phyloP scores from a whole-genome alignment of 768 basidiomycete genomes.

The Gautieria morchelliformis region DNA sequence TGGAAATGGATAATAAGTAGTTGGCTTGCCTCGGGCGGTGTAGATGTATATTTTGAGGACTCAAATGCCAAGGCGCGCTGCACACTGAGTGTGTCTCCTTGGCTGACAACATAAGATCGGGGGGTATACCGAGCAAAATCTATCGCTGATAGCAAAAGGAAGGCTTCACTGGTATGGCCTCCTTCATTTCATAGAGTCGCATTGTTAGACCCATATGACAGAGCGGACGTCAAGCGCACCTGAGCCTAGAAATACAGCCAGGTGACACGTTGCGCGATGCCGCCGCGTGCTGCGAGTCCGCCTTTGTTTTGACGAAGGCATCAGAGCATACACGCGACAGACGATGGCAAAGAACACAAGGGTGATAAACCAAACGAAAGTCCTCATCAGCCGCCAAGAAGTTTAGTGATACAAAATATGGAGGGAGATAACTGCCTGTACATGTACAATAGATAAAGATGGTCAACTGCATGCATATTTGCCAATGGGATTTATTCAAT shows the following conservation, averaged over 20 bases:
- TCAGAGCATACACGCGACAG: background rate
- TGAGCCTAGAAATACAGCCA: conserved; percentile 91
- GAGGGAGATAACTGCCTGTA: no score
- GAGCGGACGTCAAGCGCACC: conserved; percentile 36
- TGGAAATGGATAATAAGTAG: background rate
- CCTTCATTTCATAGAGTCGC: conserved; percentile 38
- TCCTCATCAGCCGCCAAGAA: no score
- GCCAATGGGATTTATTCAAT: no score
- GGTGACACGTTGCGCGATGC: conserved; percentile 24
- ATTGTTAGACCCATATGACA: background rate
- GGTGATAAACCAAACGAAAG: background rate
- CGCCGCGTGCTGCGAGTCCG: no score
- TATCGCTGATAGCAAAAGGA: conserved; percentile 61
- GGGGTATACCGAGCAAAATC: conserved; percentile 67
- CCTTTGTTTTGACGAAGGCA: background rate
- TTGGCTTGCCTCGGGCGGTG: background rate
- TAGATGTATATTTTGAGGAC: conserved; percentile 20
- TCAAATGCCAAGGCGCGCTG: conserved; percentile 66
- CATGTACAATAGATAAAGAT: no score
- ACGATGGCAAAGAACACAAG: background rate
- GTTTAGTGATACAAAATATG: no score
- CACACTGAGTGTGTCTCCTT: conserved; percentile 73
- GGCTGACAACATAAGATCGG: conserved; percentile 72
- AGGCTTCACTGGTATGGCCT: conserved; percentile 87
- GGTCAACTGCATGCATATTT: no score